A percentile compares a stretch with the other conserved stretches of the same genome.
Evolutionary conservation across 257 asterid species (phyloP).

Genomic region (Buddleja alternifolia): DNA sequence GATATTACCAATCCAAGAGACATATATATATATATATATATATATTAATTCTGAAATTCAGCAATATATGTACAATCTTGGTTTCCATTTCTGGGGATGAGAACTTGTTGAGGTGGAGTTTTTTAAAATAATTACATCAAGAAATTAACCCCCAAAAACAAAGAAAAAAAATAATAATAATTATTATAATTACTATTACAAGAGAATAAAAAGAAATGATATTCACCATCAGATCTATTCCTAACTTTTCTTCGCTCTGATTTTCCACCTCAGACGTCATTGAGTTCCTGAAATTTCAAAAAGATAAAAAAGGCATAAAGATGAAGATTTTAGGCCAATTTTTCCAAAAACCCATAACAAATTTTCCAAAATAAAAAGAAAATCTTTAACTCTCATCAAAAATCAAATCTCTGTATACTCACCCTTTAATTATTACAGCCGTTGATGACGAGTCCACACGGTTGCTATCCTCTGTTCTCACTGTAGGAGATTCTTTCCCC

Average conservation of each 20-base stretch:
- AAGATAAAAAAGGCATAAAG: background rate
- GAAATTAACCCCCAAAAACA: background rate
- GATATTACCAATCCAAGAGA: too few species aligned
- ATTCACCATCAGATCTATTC: slow-evolving; percentile 97
- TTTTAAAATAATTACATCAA: too few species aligned
- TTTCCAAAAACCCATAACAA: too few species aligned
- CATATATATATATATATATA: too few species aligned
- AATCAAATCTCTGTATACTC: slow-evolving; percentile 36
- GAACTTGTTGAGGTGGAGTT: too few species aligned
- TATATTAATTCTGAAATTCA: too few species aligned
- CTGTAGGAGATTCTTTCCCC: slow-evolving; percentile 50
- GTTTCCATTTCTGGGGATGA: too few species aligned
- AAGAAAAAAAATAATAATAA: background rate
- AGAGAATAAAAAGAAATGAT: too few species aligned
- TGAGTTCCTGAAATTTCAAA: slow-evolving; percentile 45
- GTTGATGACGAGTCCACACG: slow-evolving; percentile 45
- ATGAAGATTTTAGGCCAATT: too few species aligned
- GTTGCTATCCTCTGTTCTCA: slow-evolving; percentile 43
- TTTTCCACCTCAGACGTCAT: slow-evolving; percentile 42
- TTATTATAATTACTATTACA: too few species aligned
- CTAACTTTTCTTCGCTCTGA: slow-evolving; percentile 71
- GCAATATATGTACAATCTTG: too few species aligned
- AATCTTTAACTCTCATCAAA: background rate
- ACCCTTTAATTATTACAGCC: slow-evolving; percentile 50
- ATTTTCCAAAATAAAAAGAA: slow-evolving; percentile 3